Evolutionary conservation across 352 stramenopile genomes (phyloP), one percentile per base, ranked within the genome.

Genomic region (Phytophthora citrophthora): DNA sequence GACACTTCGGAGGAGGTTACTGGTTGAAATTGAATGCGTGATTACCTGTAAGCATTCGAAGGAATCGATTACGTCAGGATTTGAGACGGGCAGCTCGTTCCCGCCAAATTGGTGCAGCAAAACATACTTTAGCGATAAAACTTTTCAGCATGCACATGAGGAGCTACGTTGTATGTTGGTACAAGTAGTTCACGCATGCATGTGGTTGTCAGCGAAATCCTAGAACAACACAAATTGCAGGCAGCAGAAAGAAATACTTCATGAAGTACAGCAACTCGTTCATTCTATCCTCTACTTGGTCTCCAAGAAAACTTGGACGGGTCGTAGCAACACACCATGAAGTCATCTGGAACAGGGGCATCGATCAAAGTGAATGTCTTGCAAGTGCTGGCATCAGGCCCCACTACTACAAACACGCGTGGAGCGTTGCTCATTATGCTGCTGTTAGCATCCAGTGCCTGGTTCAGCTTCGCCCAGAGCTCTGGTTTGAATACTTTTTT

Each of bases 271-370:
- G 20, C 20, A 20, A 20, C 20, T 32, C 29, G 16, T 34, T 59
- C 26, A 61, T 32, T 44, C 26, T 32, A 57, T 45, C 20, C 44
- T 68, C 38, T 48, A 9, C 18, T 4, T 15, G 38, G 24, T 23
- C 43, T 64, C 11, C 51, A 45, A 8, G 45, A 24, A 43, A 63
- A 59, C 43, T 53, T 67, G 3, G 54, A 8, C 15, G 66, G 66
- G 39, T 71, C 49, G 49, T 63, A 74, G 49, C 61, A 68, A 29
- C 66, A 66, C 6, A 74, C 61, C 66, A 71, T 60, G 16, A 68
- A 71, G 10, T 54, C 49, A 6, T 63, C 44, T 36, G 49, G 31
- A 18, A 20, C 5, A 38, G 65, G 60, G 41, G 53, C 53, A 18
- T 68, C 24, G 26, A 46, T 56, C 66, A 67, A 55, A 16, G 32